Conservation (phyloP, 2,329 filamentous ascomycete genomes). For the Ampelomyces quisqualis region DNA sequence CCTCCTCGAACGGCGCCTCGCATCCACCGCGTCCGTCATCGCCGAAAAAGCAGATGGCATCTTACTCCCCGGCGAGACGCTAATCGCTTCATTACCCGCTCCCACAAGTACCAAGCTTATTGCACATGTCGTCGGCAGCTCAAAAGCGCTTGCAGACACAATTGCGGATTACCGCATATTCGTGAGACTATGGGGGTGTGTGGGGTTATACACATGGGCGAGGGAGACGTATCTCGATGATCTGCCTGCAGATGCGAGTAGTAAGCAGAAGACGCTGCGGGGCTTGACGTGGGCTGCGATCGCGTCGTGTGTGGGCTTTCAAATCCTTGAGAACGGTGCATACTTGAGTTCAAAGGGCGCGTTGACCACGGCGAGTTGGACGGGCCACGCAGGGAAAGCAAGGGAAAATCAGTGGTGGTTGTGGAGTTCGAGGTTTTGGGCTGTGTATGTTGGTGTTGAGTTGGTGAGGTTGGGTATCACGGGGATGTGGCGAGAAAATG, state of each 20-base stretch:
- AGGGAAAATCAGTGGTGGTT: slow-evolving; percentile 63
- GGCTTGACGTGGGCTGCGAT: slow-evolving; percentile 68
- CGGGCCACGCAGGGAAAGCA: slow-evolving; percentile 46
- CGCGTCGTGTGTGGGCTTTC: slow-evolving; percentile 66
- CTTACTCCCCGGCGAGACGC: slow-evolving; percentile 46
- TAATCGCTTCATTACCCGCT: slow-evolving; percentile 43
- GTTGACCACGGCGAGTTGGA: slow-evolving; percentile 52
- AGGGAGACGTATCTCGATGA: slow-evolving; percentile 44
- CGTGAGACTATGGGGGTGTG: slow-evolving; percentile 71
- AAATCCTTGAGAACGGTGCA: slow-evolving; percentile 79
- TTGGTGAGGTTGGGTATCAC: slow-evolving; percentile 60
- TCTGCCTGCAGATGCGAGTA: slow-evolving; percentile 20
- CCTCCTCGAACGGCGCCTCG: slow-evolving; percentile 41
- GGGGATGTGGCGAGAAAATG: slow-evolving; percentile 35
- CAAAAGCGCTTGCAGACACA: slow-evolving; percentile 59
- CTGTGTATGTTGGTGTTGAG: slow-evolving; percentile 74
- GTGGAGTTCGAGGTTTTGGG: slow-evolving; percentile 80
- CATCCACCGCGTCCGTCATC: slow-evolving; percentile 39
- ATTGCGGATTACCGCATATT: slow-evolving; percentile 73
- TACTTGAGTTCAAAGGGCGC: slow-evolving; percentile 75
- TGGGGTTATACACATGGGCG: slow-evolving; percentile 72
- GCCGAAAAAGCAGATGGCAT: slow-evolving; percentile 42
- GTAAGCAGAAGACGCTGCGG: slow-evolving; percentile 31
- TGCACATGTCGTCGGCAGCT: slow-evolving; percentile 32
- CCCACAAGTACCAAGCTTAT: slow-evolving; percentile 37